A percentile compares a stretch with the other conserved stretches of the same genome.
Evolutionary conservation across 306 rosid species (phyloP).

Genomic region (Cucumis sativus): Cucumber_9930_V3 NC_026655.2:24441001-24441500

Average conservation of each 20-base stretch:
- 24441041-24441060: conserved; percentile 34
- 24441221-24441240: not conserved
- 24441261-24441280: not conserved
- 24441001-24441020: conserved; percentile 2
- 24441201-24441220: not conserved
- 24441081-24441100: conserved; percentile 45
- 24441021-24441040: conserved; percentile 46
- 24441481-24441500: conserved; percentile 90
- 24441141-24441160: conserved; percentile 63
- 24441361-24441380: not conserved
- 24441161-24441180: not conserved
- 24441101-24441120: conserved; percentile 84
- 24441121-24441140: conserved; percentile 65
- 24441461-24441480: conserved; percentile 32
- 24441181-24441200: not conserved
- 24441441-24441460: not conserved
- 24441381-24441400: not conserved
- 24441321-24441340: not conserved
- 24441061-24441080: conserved; percentile 55
- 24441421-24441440: not conserved
- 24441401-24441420: not conserved
- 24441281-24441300: not conserved
- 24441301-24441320: not conserved
- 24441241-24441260: not conserved
- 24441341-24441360: not conserved